Conservation (phyloP, 805 yeast genomes). For the Ogataea angusta region DNA sequence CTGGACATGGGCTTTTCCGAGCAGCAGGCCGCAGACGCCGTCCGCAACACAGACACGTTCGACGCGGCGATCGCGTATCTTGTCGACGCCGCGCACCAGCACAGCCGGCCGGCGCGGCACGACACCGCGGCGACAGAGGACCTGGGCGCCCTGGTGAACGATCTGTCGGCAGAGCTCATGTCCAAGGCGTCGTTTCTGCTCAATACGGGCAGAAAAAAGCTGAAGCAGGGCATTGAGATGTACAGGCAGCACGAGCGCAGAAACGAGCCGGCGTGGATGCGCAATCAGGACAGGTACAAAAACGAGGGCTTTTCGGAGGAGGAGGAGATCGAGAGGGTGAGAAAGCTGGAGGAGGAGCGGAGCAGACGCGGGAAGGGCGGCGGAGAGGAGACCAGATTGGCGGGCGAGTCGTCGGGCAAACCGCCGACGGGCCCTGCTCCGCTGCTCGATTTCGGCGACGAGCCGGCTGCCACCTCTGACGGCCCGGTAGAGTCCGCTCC, state of each 20-base stretch:
- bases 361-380: conserved; percentile 37
- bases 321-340: conserved; percentile 39
- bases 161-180: conserved; percentile 52
- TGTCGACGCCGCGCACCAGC: conserved; percentile 56
- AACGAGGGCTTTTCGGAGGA: conserved; percentile 39
- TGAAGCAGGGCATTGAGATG: conserved; percentile 60
- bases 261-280: conserved; percentile 73
- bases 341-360: conserved; percentile 27
- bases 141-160: conserved; percentile 43
- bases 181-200: conserved; percentile 58
- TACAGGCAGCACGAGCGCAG: conserved; percentile 40
- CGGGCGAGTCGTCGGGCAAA: not conserved
- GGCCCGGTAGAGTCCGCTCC: not conserved
- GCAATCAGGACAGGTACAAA: conserved; percentile 48
- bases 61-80: conserved; percentile 64
- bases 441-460: conserved; percentile 1
- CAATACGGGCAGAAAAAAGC: conserved; percentile 55
- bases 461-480: not conserved
- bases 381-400: not conserved
- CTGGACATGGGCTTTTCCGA: conserved; percentile 77
- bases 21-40: conserved; percentile 57
- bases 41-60: conserved; percentile 45
- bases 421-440: not conserved
- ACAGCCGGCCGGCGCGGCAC: conserved; percentile 13
- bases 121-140: conserved; percentile 26